A percentile compares a stretch with the other conserved stretches of the same genome.
Evolutionary conservation across 371 early-diverging fungal genomes (phyloP).

Genomic region (Mortierella sp.): DNA sequence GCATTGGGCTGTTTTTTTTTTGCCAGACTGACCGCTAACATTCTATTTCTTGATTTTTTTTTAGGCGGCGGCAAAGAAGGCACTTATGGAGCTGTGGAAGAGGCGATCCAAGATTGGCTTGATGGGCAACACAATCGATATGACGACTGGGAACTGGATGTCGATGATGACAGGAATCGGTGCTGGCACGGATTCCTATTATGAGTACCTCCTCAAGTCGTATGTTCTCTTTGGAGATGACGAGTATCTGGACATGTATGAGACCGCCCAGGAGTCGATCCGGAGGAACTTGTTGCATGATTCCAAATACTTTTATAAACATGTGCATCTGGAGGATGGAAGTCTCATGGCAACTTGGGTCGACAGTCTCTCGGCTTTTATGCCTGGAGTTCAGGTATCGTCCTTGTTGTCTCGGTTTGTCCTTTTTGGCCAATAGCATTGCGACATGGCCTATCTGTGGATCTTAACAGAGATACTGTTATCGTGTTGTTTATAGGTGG

Average conservation of each 20-base stretch:
- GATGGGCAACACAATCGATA: slow-evolving; percentile 88
- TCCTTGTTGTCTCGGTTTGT: neutral
- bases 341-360: slow-evolving; percentile 83
- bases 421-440: too few relatives aligned
- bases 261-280: slow-evolving; percentile 83
- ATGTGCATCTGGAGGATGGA: slow-evolving; percentile 86
- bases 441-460: too few relatives aligned
- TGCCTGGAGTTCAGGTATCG: slow-evolving; percentile 89
- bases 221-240: slow-evolving; percentile 90
- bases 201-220: slow-evolving; percentile 94
- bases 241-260: slow-evolving; percentile 83
- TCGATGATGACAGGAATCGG: slow-evolving; percentile 83
- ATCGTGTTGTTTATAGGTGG: slow-evolving; percentile 60
- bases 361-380: slow-evolving; percentile 93
- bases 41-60: neutral
- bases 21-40: neutral
- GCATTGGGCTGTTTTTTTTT: neutral
- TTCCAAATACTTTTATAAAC: slow-evolving; percentile 85
- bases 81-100: slow-evolving; percentile 84
- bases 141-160: slow-evolving; percentile 80
- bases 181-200: slow-evolving; percentile 95
- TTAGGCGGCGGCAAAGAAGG: slow-evolving; percentile 77
- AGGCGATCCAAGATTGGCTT: slow-evolving; percentile 81
- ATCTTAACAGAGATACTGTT: neutral
- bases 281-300: slow-evolving; percentile 74